Evolutionary conservation across 768 basidiomycete species (phyloP).

Genomic region (Daedaleopsis sinensis): DNA sequence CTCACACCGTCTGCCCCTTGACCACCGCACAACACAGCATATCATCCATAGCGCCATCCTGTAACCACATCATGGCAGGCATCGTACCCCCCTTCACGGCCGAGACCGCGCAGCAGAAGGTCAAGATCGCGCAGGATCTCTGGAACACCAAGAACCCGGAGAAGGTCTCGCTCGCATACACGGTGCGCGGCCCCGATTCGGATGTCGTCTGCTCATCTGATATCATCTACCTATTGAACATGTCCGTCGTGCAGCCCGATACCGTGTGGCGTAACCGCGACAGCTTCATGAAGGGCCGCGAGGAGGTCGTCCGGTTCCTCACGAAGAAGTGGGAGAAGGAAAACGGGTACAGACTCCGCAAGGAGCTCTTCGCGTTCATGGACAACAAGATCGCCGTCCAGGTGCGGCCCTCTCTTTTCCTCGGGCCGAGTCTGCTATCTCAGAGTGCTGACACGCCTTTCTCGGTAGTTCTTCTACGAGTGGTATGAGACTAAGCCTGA

Average conservation of each 20-base stretch:
- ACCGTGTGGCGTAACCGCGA: constrained; percentile 61
- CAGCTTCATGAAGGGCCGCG: constrained; percentile 47
- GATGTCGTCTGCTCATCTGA: background rate
- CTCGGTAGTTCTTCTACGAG: constrained; percentile 39
- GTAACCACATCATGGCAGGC: background rate
- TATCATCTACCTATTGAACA: background rate
- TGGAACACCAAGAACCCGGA: constrained; percentile 49
- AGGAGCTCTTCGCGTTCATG: constrained; percentile 56
- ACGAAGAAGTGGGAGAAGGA: constrained; percentile 56
- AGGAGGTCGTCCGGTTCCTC: constrained; percentile 49
- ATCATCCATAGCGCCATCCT: background rate
- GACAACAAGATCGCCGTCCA: constrained; percentile 59
- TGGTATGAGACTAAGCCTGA: constrained; percentile 51
- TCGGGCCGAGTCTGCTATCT: background rate
- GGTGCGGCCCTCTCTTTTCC: constrained; percentile 33
- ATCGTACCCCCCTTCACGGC: constrained; percentile 34
- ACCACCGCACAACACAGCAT: background rate
- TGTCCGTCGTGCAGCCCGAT: constrained; percentile 31
- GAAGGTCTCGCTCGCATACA: constrained; percentile 50
- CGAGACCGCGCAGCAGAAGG: constrained; percentile 42
- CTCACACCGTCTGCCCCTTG: background rate
- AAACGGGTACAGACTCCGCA: constrained; percentile 50
- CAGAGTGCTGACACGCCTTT: too few relatives aligned
- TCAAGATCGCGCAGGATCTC: constrained; percentile 52
- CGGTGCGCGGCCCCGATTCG: constrained; percentile 26